Evolutionary conservation across 768 basidiomycete species (phyloP).

Genomic region (Suillus spraguei): DNA sequence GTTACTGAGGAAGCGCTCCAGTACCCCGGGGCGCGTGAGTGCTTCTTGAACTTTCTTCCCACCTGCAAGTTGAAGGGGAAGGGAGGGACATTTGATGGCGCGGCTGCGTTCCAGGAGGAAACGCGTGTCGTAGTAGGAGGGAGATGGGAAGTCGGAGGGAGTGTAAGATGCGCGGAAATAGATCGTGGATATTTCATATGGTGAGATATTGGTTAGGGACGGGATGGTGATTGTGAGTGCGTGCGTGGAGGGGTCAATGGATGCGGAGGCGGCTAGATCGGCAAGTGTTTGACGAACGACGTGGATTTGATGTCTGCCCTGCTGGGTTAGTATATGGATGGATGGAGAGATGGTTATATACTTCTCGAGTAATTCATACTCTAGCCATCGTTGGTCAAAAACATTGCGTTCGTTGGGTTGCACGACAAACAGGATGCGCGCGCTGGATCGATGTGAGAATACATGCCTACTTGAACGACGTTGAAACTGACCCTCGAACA

Average conservation of each 20-base stretch:
- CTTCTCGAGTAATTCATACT: constrained; percentile 85
- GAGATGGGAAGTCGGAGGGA: constrained; percentile 75
- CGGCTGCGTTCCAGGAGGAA: constrained; percentile 75
- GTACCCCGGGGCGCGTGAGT: constrained; percentile 67
- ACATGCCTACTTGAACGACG: background rate
- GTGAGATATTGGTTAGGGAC: constrained; percentile 2
- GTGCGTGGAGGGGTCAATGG: constrained; percentile 49
- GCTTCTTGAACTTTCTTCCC: constrained; percentile 96
- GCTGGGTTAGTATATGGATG: background rate
- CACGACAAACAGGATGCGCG: constrained; percentile 83
- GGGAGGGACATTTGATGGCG: constrained; percentile 92
- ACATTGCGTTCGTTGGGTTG: constrained; percentile 90
- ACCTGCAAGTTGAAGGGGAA: constrained; percentile 92
- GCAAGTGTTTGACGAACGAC: constrained; percentile 77
- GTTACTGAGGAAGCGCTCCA: constrained; percentile 70
- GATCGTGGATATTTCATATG: constrained; percentile 78
- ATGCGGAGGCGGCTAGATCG: constrained; percentile 61
- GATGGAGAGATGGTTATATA: constrained; percentile 36
- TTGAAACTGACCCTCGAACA: constrained; percentile 45
- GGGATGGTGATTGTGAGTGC: constrained; percentile 40
- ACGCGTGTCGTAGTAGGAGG: constrained; percentile 69
- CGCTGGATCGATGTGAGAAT: constrained; percentile 30
- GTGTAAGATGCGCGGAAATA: constrained; percentile 93
- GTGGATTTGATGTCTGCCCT: constrained; percentile 67
- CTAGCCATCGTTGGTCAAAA: constrained; percentile 89